Evolutionary conservation across 805 yeast species (phyloP).

Genomic region (Danielia oregonensis): DNA sequence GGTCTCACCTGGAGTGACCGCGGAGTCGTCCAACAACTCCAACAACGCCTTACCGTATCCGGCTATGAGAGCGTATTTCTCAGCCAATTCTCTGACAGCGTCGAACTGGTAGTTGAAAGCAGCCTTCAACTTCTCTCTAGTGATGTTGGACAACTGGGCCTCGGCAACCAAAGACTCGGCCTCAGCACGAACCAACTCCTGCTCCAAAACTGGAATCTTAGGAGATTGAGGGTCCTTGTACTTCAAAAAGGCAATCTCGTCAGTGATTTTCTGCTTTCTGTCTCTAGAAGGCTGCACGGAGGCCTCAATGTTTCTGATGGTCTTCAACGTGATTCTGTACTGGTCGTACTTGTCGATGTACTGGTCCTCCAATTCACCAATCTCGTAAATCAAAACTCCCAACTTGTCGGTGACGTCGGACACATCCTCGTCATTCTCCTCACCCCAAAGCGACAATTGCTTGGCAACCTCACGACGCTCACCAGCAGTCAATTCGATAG

Average conservation of each 20-base stretch:
- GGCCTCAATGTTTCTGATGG: conserved; percentile 93
- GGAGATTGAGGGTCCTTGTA: conserved; percentile 98
- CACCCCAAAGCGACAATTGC: conserved; percentile 97
- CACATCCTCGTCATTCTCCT: conserved; percentile 94
- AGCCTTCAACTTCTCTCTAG: conserved; percentile 96
- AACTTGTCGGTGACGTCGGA: conserved; percentile 95
- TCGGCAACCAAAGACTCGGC: conserved; percentile 99
- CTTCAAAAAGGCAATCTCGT: conserved; percentile 94
- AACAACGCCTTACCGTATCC: conserved; percentile 97
- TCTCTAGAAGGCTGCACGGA: conserved; percentile 98
- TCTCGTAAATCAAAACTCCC: conserved; percentile 92
- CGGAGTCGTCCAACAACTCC: conserved; percentile 93
- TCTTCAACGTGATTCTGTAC: conserved; percentile 92
- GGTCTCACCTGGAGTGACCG: conserved; percentile 98
- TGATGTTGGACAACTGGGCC: conserved; percentile 96
- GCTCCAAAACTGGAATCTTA: conserved; percentile 92
- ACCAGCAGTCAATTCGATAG: conserved; percentile 86
- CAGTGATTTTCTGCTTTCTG: conserved; percentile 95
- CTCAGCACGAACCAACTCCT: conserved; percentile 97
- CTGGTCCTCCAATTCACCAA: conserved; percentile 97
- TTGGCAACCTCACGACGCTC: conserved; percentile 96
- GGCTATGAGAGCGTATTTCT: conserved; percentile 94
- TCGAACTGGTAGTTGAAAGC: conserved; percentile 97
- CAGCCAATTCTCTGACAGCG: conserved; percentile 90
- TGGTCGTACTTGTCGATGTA: conserved; percentile 98